A percentile compares a stretch with the other conserved stretches of the same genome.
Conservation (phyloP, 306 rosid genomes). For the Ammopiptanthus mongolicus region DNA sequence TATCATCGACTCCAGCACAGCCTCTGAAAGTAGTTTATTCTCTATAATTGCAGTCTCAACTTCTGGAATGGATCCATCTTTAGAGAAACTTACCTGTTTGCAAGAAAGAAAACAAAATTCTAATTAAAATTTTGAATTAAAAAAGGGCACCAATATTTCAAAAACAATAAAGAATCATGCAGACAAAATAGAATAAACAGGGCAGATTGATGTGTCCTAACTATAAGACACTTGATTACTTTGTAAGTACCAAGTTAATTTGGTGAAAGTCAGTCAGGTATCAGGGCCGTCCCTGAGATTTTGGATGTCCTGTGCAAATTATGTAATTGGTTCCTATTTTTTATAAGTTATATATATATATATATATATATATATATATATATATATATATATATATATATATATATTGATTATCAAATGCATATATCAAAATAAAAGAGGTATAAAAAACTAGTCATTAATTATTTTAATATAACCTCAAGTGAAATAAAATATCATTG, state of each 20-base stretch:
- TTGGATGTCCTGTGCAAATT: too few species aligned
- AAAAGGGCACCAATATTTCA: background rate
- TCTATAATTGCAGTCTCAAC: conserved; percentile 39
- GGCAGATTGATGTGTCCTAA: background rate
- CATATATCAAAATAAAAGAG: too few species aligned
- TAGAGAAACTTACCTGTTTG: conserved; percentile 62
- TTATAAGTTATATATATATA: too few species aligned
- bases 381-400: too few species aligned
- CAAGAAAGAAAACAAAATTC: background rate
- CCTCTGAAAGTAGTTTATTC: conserved; percentile 58
- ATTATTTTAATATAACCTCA: too few species aligned
- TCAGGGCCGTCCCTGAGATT: too few species aligned
- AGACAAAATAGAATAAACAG: background rate
- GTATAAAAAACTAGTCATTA: too few species aligned
- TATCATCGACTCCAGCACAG: conserved; percentile 65
- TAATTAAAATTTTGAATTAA: background rate
- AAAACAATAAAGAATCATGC: background rate
- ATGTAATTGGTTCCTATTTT: too few species aligned
- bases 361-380: too few species aligned
- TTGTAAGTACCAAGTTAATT: background rate
- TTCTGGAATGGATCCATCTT: conserved; percentile 55
- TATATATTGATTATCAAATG: too few species aligned
- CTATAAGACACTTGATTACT: background rate
- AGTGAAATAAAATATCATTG: too few species aligned
- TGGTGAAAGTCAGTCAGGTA: background rate